Percentiles rank a stretch among this genome's conserved stretches.
phyloP scores from a whole-genome alignment of 192 early-diverging fungal genomes.

The Coemansia sp. region DNA sequence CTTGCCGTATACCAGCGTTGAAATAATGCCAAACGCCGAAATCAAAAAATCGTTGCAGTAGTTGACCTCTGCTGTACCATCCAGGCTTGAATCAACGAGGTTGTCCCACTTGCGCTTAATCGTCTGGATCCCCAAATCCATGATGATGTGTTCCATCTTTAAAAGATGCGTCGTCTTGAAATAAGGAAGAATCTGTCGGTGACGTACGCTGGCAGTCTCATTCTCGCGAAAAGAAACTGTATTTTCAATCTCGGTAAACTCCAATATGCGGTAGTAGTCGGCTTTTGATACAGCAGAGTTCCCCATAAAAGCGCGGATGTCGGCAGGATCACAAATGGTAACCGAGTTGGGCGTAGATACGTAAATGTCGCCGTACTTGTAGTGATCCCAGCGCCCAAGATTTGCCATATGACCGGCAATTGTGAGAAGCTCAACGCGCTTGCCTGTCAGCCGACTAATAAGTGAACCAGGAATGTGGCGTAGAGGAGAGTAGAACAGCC shows the following conservation, averaged over 20 bases:
- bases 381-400: conserved; percentile 19
- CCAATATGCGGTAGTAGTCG: conserved; percentile 26
- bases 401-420: conserved; percentile 20
- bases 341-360: conserved; percentile 23
- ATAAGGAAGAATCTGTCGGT: conserved; percentile 37
- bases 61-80: conserved; percentile 37
- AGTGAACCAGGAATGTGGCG: conserved; percentile 31
- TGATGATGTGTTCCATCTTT: conserved; percentile 40
- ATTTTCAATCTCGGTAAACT: conserved; percentile 43
- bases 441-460: conserved; percentile 18
- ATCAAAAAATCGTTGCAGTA: conserved; percentile 43
- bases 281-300: conserved; percentile 22
- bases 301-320: conserved; percentile 28
- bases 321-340: conserved; percentile 27
- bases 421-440: conserved; percentile 8
- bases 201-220: conserved; percentile 30
- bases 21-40: conserved; percentile 39
- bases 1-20: conserved; percentile 31
- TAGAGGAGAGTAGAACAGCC: conserved; percentile 29
- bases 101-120: conserved; percentile 41
- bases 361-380: conserved; percentile 35
- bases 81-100: conserved; percentile 11
- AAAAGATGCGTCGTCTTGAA: conserved; percentile 35
- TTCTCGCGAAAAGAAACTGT: conserved; percentile 33
- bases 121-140: conserved; percentile 35